Percentiles rank a stretch among this genome's conserved stretches.
Evolutionary conservation across 441 rosid species (phyloP).

Genomic region (Flueggea neowawraea): DNA sequence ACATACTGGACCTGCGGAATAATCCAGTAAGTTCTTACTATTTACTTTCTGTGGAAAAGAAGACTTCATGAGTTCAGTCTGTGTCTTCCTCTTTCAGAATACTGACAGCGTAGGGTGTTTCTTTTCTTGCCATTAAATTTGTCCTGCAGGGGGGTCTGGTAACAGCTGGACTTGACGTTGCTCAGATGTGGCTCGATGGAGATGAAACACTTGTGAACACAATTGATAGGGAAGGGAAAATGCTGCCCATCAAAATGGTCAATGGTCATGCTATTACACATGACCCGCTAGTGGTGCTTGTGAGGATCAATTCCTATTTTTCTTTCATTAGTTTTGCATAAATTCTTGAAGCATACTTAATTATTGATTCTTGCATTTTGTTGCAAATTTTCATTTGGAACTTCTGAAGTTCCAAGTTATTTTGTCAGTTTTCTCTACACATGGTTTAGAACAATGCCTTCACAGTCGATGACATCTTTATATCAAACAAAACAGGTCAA

Average conservation of each 20-base stretch:
- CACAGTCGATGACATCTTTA: neutral
- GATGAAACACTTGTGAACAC: conserved; percentile 88
- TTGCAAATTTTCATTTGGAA: no score
- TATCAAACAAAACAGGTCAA: conserved; percentile 51
- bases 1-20: conserved; percentile 84
- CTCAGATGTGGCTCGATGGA: conserved; percentile 90
- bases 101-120: neutral
- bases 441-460: no score
- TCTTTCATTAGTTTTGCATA: neutral
- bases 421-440: neutral
- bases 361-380: no score
- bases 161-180: conserved; percentile 88
- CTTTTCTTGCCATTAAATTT: conserved; percentile 2
- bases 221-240: conserved; percentile 70
- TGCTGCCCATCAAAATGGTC: conserved; percentile 69
- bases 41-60: neutral
- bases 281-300: conserved; percentile 89
- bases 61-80: neutral
- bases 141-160: conserved; percentile 83
- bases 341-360: no score
- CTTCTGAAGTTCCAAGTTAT: conserved; percentile 2
- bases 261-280: conserved; percentile 81
- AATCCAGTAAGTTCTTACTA: conserved; percentile 53
- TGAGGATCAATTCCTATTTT: conserved; percentile 27
- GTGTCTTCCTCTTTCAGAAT: conserved; percentile 5